Conservation (phyloP, 2,329 filamentous ascomycete genomes). For the Aspergillus texensis region DNA sequence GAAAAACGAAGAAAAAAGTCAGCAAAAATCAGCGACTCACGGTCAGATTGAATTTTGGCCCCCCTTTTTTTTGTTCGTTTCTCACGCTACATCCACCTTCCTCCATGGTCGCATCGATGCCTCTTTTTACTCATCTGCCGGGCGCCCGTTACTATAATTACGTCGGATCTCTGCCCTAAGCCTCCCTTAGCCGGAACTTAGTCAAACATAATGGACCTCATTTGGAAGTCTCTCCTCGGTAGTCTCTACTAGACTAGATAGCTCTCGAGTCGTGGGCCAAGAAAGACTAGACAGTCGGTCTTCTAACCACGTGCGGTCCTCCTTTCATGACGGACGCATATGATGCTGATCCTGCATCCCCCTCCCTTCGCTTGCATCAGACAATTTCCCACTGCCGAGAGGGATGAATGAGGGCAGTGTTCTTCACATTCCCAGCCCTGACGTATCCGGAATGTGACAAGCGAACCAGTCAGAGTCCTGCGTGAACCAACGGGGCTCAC, state of each 20-base stretch:
- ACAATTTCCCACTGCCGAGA: neutral
- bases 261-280: neutral
- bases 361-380: neutral
- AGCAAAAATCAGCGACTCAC: no score
- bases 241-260: neutral
- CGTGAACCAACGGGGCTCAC: neutral
- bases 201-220: slow-evolving; percentile 4
- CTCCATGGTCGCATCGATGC: neutral
- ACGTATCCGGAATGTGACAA: slow-evolving; percentile 6
- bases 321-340: neutral
- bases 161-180: neutral
- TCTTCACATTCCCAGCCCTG: neutral
- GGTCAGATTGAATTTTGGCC: neutral
- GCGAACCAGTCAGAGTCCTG: neutral
- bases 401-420: neutral
- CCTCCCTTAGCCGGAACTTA: neutral
- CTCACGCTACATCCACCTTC: neutral
- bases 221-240: neutral
- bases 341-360: neutral
- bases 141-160: neutral
- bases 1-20: no score
- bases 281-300: neutral
- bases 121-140: neutral
- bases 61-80: neutral
- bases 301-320: neutral